phyloP scores from a whole-genome alignment of 192 early-diverging fungal genomes.

The Phycomyces nitens region DNA sequence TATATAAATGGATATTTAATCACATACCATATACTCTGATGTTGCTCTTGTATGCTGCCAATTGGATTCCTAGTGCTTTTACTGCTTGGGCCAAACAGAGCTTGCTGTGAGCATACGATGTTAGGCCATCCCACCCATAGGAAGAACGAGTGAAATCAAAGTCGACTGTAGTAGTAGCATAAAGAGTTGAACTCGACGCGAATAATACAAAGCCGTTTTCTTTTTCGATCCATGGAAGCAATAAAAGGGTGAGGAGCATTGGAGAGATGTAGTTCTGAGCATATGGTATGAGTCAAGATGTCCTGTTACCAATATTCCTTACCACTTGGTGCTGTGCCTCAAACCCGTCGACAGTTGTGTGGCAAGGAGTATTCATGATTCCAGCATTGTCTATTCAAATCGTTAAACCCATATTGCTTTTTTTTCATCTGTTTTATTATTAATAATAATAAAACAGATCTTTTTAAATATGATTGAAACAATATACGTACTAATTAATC shows the following conservation, averaged over 20 bases:
- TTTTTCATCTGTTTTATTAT: too few relatives aligned
- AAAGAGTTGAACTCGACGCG: slow-evolving; percentile 17
- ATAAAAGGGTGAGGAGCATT: neutral
- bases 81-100: slow-evolving; percentile 2
- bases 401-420: neutral
- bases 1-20: neutral
- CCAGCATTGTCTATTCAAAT: slow-evolving; percentile 15
- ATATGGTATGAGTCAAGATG: neutral
- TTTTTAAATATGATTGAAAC: neutral
- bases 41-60: neutral
- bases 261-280: slow-evolving; percentile 16
- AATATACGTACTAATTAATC: slow-evolving; percentile 10
- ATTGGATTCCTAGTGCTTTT: neutral
- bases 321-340: slow-evolving; percentile 20
- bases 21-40: neutral
- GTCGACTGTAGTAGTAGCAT: slow-evolving; percentile 3
- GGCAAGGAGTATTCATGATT: slow-evolving; percentile 13
- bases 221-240: slow-evolving; percentile 1
- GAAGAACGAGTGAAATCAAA: neutral
- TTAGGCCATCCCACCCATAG: slow-evolving; percentile 8
- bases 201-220: neutral
- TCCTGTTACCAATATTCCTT: neutral
- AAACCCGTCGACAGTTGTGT: slow-evolving; percentile 1
- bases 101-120: slow-evolving; percentile 15
- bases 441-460: neutral